These are phyloP conservation scores for Phytophthora rubi DNA, from an alignment of 352 stramenopile species.

Conservation along the genomic window DNA sequence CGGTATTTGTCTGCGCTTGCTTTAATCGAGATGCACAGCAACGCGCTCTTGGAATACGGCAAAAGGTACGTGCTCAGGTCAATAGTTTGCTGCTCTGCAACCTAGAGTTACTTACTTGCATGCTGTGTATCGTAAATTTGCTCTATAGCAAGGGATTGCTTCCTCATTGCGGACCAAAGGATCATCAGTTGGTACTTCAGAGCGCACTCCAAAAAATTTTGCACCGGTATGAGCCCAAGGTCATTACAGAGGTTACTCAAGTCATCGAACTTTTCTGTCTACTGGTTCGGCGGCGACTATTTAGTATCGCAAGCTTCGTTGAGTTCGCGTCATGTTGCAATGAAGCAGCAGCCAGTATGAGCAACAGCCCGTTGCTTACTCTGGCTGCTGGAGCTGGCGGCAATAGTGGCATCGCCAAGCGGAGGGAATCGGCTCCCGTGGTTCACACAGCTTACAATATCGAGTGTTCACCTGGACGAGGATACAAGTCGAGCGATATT, in stretches of 20 bases:
- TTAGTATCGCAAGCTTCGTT: slow-evolving; percentile 77
- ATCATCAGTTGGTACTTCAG: slow-evolving; percentile 79
- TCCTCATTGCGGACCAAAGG: slow-evolving; percentile 40
- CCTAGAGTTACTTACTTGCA: slow-evolving; percentile 7
- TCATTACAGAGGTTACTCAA: slow-evolving; percentile 78
- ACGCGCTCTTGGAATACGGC: slow-evolving; percentile 59
- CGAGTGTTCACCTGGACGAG: slow-evolving; percentile 80
- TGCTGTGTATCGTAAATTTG: slow-evolving; percentile 9
- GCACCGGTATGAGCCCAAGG: slow-evolving; percentile 76
- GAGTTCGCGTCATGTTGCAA: slow-evolving; percentile 68
- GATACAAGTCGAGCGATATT: slow-evolving; percentile 87
- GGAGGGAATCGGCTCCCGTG: slow-evolving; percentile 51
- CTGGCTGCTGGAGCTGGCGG: slow-evolving; percentile 38
- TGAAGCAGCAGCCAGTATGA: slow-evolving; percentile 46
- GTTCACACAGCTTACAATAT: slow-evolving; percentile 88
- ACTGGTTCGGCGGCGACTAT: slow-evolving; percentile 73
- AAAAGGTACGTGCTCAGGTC: slow-evolving; percentile 52
- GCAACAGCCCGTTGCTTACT: slow-evolving; percentile 38
- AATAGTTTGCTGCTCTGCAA: background rate
- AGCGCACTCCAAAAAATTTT: slow-evolving; percentile 79
- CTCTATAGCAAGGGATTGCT: slow-evolving; percentile 53
- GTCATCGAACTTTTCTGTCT: slow-evolving; percentile 85
- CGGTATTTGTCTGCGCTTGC: slow-evolving; percentile 81
- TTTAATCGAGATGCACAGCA: slow-evolving; percentile 86
- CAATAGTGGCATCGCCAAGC: slow-evolving; percentile 25